Evolutionary conservation across 306 rosid genomes (phyloP), one percentile per base, ranked within the genome.

Genomic region (Calophaca sinica): DNA sequence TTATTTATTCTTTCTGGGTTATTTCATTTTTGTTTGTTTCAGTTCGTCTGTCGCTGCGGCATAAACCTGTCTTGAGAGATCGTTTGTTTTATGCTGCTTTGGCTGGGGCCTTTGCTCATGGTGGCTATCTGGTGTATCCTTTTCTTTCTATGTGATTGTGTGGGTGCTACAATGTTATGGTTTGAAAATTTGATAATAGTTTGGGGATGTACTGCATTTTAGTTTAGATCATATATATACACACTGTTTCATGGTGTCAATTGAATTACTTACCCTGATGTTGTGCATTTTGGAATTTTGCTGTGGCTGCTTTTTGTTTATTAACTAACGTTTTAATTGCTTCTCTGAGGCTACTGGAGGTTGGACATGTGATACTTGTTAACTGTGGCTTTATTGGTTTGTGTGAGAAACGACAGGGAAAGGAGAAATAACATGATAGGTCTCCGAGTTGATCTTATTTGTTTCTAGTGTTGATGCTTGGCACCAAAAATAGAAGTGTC

Each of bases 81-180:
- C 98, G 98, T 14, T 72, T 91, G 84, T 94, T 94, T 49, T 59
- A 86, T 57, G 87, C 83, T 83, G 98, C 91, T 39, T 79, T 94
- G 82, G 90, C 70, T 10, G 98, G 97, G 45, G 98, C 96, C 11
- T 88, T 91, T 81, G 89, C 58, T 67, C 98, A 91, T 85, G 98
- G 98, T 50, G 73, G 9, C 76, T 94, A 94, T 87, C 59, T 94
- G 61, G 91, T 94, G 98, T 94, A 94, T 94, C 98, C 97, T 94
- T 86, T 79, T 75, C 11, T 8, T 28, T 62, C 4, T 6, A 6
- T 12, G 5, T 64, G 10, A 5, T 33, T 20, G 26, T 20, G 26
- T 20, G 26, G 26, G 26, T 20, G 26, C 26, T 20, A 20, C 26
- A 20, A 20, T 20, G 26, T 20, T 20, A 20, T 20, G 26, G 26